Evolutionary conservation across 2,329 filamentous ascomycete species (phyloP).

Genomic region (Diaporthe capsici): DNA sequence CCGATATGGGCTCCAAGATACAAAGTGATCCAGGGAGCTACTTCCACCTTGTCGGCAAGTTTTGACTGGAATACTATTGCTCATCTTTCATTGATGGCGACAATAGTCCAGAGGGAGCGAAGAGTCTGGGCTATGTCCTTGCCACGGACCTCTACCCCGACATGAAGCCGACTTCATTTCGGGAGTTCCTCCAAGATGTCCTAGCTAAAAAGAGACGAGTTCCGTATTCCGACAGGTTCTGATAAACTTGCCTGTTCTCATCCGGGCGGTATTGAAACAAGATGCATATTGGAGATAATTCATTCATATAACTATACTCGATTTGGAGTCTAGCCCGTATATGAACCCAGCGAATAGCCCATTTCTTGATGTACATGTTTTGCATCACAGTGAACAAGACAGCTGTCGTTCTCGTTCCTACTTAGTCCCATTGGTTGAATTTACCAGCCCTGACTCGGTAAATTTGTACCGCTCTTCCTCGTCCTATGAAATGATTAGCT

Average conservation of each 20-base stretch:
- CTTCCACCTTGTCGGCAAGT: not conserved
- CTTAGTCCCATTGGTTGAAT: not conserved
- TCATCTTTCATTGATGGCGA: slow-evolving; percentile 5
- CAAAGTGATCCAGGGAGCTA: not conserved
- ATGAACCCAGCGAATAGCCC: no score
- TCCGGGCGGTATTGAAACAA: no score
- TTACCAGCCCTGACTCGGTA: not conserved
- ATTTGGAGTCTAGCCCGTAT: no score
- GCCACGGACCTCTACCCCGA: not conserved
- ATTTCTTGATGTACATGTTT: no score
- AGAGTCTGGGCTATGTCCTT: not conserved
- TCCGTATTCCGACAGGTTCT: not conserved
- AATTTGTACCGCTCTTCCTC: slow-evolving; percentile 4
- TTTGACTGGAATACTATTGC: not conserved
- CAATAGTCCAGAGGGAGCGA: not conserved
- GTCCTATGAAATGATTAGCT: not conserved
- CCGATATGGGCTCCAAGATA: not conserved
- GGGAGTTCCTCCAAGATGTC: not conserved
- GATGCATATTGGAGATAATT: no score
- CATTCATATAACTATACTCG: no score
- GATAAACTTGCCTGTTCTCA: not conserved
- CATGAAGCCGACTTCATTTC: not conserved
- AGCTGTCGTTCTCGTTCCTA: not conserved
- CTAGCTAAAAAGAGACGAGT: not conserved
- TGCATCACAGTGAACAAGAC: not conserved